phyloP scores from a whole-genome alignment of 192 early-diverging fungal species.

The Rhizoclosmatium sp. region DNA sequence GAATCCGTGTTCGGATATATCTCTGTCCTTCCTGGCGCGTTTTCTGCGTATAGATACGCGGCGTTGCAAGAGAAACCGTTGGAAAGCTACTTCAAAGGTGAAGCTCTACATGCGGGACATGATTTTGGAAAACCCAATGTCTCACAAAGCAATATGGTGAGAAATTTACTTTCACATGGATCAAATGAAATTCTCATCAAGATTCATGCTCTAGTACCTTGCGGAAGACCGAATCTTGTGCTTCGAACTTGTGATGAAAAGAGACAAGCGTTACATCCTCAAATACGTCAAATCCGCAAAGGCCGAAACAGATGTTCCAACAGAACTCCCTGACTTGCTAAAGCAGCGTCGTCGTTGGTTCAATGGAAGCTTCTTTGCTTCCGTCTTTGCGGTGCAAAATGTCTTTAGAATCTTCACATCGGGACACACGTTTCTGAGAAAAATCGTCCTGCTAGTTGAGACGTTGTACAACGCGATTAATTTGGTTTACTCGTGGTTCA shows the following conservation, averaged over 20 bases:
- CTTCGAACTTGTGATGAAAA: conserved; percentile 82
- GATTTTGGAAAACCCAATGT: conserved; percentile 39
- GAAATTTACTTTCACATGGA: not conserved
- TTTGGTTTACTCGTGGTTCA: conserved; percentile 57
- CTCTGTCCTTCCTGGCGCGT: conserved; percentile 85
- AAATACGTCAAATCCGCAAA: conserved; percentile 71
- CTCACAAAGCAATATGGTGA: conserved; percentile 3
- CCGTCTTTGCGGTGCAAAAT: conserved; percentile 70
- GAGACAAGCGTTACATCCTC: conserved; percentile 65
- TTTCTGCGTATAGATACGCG: conserved; percentile 81
- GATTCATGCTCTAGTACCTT: not conserved
- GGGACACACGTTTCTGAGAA: conserved; percentile 56
- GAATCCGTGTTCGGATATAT: conserved; percentile 94
- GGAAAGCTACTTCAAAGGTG: conserved; percentile 74
- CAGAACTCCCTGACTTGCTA: conserved; percentile 74
- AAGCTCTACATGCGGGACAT: conserved; percentile 51
- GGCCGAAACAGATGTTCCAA: conserved; percentile 81
- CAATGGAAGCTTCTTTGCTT: conserved; percentile 83
- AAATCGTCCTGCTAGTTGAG: conserved; percentile 64
- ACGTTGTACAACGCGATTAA: conserved; percentile 76
- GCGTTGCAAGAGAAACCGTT: conserved; percentile 76
- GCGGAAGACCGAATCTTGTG: conserved; percentile 89
- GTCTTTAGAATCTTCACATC: conserved; percentile 66
- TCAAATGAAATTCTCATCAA: not conserved
- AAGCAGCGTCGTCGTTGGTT: conserved; percentile 85